Conservation (phyloP, 2,329 filamentous ascomycete genomes). For the Fusarium sp. region DNA sequence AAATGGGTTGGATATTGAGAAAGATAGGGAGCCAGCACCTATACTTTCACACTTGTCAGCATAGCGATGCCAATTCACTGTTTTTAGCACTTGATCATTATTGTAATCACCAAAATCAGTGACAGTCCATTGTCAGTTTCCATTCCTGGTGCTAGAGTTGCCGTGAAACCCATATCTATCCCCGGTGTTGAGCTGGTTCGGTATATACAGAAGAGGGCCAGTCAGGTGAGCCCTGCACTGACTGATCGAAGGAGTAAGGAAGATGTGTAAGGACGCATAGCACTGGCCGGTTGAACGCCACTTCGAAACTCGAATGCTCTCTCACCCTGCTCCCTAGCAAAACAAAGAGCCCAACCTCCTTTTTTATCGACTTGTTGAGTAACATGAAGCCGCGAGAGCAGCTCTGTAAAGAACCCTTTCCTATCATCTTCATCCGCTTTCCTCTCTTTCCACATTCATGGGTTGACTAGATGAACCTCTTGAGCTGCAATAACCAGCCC, state of each 20-base stretch:
- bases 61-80: constrained; percentile 26
- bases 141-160: constrained; percentile 16
- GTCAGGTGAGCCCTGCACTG: constrained; percentile 8
- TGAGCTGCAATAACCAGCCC: constrained; percentile 9
- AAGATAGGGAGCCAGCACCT: constrained; percentile 34
- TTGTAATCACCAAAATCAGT: background rate
- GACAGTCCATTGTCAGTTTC: constrained; percentile 16
- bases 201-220: constrained; percentile 34
- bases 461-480: constrained; percentile 23
- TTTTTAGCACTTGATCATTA: constrained; percentile 6
- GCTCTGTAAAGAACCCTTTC: constrained; percentile 3
- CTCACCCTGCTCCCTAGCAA: constrained; percentile 27
- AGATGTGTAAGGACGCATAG: constrained; percentile 16
- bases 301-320: constrained; percentile 29
- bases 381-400: constrained; percentile 10
- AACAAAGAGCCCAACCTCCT: constrained; percentile 22
- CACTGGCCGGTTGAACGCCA: constrained; percentile 44
- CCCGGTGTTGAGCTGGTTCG: constrained; percentile 14
- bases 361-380: constrained; percentile 11
- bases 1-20: constrained; percentile 5
- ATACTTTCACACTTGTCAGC: constrained; percentile 21
- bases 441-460: constrained; percentile 8
- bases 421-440: background rate
- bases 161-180: constrained; percentile 34
- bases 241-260: constrained; percentile 22